phyloP scores from a whole-genome alignment of 1,139 yeast species.

The Hyphopichia khmerensis region DNA sequence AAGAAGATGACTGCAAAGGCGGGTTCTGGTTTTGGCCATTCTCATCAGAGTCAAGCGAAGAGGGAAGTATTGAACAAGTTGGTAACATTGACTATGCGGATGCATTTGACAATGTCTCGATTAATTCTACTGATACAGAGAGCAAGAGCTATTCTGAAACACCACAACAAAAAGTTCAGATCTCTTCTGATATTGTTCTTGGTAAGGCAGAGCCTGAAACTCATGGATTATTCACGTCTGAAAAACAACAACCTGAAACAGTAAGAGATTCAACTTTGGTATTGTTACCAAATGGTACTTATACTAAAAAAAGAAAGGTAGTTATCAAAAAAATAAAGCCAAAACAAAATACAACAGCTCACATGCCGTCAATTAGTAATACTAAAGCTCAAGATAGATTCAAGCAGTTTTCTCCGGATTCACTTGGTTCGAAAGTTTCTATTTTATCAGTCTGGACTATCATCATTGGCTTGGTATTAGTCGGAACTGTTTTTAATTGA shows the following conservation, averaged over 20 bases:
- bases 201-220: conserved; percentile 7
- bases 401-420: not conserved
- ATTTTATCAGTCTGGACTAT: not conserved
- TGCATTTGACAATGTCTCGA: not conserved
- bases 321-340: conserved; percentile 1
- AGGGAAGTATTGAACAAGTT: not conserved
- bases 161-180: no score
- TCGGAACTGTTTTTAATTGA: not conserved
- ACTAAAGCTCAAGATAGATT: not conserved
- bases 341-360: not conserved
- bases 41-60: conserved; percentile 2
- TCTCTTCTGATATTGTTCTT: conserved; percentile 6
- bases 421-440: not conserved
- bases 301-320: not conserved
- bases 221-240: conserved; percentile 10
- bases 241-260: not conserved
- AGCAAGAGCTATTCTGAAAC: no score
- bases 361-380: not conserved
- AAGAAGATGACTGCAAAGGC: conserved; percentile 8
- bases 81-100: not conserved
- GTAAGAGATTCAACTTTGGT: not conserved
- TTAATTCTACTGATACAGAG: no score
- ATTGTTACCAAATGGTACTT: not conserved
- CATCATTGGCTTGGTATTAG: not conserved
- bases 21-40: conserved; percentile 14